Percentiles rank a stretch among this genome's conserved stretches.
These are phyloP conservation scores for Stachybotrys chlorohalonatus DNA, from an alignment of 2,329 filamentous ascomycete genomes.

Conservation along the genomic window DNA sequence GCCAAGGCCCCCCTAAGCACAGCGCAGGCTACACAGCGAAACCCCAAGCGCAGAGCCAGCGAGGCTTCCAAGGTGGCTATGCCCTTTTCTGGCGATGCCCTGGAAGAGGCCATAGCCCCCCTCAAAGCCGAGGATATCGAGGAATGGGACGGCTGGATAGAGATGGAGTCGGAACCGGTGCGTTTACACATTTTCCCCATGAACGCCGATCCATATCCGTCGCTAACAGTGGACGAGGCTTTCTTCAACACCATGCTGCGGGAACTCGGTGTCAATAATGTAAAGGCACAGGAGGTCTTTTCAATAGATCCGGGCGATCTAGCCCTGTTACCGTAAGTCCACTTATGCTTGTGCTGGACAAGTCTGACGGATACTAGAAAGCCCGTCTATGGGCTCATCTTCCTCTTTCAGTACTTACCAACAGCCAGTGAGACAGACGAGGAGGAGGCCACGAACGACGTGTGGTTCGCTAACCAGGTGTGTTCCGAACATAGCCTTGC, in stretches of 20 bases:
- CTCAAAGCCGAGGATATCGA: constrained; percentile 43
- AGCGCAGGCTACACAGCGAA: constrained; percentile 16
- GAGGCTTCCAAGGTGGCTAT: constrained; percentile 18
- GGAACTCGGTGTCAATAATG: constrained; percentile 64
- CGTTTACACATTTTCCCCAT: constrained; percentile 13
- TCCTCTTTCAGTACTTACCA: constrained; percentile 66
- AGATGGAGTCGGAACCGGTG: constrained; percentile 86
- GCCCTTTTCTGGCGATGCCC: constrained; percentile 27
- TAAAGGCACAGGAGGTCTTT: constrained; percentile 70
- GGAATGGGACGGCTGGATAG: constrained; percentile 65
- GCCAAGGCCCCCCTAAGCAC: neutral
- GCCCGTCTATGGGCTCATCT: constrained; percentile 78
- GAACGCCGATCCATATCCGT: neutral
- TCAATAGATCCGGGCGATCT: constrained; percentile 59
- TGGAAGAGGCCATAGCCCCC: constrained; percentile 36
- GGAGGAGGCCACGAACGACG: constrained; percentile 41
- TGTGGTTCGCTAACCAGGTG: constrained; percentile 96
- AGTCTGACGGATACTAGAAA: constrained; percentile 34
- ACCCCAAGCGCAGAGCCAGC: constrained; percentile 35
- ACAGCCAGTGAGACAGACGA: constrained; percentile 43
- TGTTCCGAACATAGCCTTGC: constrained; percentile 5
- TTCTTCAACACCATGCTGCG: constrained; percentile 81
- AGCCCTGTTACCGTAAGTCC: constrained; percentile 49
- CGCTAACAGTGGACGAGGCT: constrained; percentile 36
- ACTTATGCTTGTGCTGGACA: neutral